These are phyloP conservation scores for Talaromyces sp. DNA, from an alignment of 2,329 filamentous ascomycete genomes.

Conservation along the genomic window DNA sequence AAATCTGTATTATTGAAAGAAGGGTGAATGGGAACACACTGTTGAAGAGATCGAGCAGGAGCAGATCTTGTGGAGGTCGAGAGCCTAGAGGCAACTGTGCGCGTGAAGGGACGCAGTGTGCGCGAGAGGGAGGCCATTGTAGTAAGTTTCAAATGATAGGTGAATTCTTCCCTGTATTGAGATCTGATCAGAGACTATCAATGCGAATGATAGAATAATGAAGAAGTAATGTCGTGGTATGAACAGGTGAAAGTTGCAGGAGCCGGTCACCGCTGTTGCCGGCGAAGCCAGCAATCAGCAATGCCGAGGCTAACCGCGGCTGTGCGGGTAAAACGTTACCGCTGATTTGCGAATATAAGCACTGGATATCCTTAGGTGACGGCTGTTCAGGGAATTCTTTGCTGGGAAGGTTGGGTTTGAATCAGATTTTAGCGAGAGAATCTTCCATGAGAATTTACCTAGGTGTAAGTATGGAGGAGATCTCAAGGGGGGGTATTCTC, in stretches of 20 bases:
- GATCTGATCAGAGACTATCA: not conserved
- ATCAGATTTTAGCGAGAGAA: not conserved
- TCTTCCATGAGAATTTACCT: not conserved
- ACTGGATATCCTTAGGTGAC: not conserved
- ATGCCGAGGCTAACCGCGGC: conserved; percentile 17
- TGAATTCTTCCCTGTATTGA: not conserved
- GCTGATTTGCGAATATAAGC: not conserved
- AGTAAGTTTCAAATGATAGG: not conserved
- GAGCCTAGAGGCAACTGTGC: conserved; percentile 37
- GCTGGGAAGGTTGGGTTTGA: too few relatives aligned
- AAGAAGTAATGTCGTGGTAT: not conserved
- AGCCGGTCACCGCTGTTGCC: not conserved
- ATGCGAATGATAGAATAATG: not conserved
- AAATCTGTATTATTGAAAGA: not conserved
- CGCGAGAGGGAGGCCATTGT: conserved; percentile 50
- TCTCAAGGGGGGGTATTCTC: conserved; percentile 6
- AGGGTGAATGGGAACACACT: conserved; percentile 31
- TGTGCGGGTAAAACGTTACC: conserved; percentile 9
- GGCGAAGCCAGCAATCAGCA: not conserved
- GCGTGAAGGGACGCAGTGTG: conserved; percentile 45
- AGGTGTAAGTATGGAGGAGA: not conserved
- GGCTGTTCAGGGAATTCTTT: not conserved
- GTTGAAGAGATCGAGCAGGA: conserved; percentile 38
- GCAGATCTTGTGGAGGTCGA: conserved; percentile 38
- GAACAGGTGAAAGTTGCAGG: not conserved